A percentile compares a stretch with the other conserved stretches of the same genome.
Conservation (phyloP, 331 rosid species). For the Cydonia oblonga region DNA sequence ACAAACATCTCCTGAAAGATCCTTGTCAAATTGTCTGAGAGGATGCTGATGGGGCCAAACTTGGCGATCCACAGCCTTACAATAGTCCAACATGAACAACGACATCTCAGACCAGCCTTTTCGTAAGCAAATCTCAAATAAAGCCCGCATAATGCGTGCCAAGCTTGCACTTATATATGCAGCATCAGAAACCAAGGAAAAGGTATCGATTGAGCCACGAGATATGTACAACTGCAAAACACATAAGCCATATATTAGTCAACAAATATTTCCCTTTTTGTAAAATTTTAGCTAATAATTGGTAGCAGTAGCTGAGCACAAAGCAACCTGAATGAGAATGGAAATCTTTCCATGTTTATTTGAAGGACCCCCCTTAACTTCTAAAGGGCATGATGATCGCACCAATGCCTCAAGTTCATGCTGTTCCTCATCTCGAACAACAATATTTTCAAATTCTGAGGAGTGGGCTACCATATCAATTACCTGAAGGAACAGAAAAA, state of each 20-base stretch:
- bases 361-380: constrained; percentile 91
- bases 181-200: constrained; percentile 91
- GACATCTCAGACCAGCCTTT: constrained; percentile 96
- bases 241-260: constrained; percentile 18
- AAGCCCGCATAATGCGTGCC: constrained; percentile 89
- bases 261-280: constrained; percentile 1
- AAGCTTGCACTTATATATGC: constrained; percentile 91
- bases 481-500: constrained; percentile 41
- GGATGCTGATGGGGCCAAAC: constrained; percentile 96
- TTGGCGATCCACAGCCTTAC: constrained; percentile 97
- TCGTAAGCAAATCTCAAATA: constrained; percentile 83
- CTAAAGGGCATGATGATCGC: constrained; percentile 69
- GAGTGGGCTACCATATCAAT: constrained; percentile 94
- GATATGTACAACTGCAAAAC: constrained; percentile 76
- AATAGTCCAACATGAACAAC: constrained; percentile 84
- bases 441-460: constrained; percentile 93
- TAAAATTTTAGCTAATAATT: not conserved
- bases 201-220: constrained; percentile 73
- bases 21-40: constrained; percentile 83
- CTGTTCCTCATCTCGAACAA: constrained; percentile 93
- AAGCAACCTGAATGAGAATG: constrained; percentile 74
- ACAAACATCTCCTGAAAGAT: constrained; percentile 69
- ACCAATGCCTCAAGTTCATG: constrained; percentile 80
- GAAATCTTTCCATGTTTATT: constrained; percentile 94
- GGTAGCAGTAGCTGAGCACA: not conserved